phyloP scores from a whole-genome alignment of 371 early-diverging fungal species.

The Saksenaea oblongispora region DNA sequence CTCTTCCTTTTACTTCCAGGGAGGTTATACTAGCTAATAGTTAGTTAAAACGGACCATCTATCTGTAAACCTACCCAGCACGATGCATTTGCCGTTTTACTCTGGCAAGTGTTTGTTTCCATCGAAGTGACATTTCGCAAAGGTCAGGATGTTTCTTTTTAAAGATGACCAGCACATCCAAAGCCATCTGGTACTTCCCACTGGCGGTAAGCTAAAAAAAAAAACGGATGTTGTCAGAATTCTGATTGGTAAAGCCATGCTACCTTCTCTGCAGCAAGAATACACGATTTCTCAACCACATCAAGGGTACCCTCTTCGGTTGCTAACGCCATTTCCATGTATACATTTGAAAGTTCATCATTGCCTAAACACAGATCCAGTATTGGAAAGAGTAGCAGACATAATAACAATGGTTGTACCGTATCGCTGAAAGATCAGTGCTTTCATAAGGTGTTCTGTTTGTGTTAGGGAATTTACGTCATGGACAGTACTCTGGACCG shows the following conservation, averaged over 20 bases:
- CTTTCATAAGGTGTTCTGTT: conserved; percentile 18
- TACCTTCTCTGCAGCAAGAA: conserved; percentile 33
- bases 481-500: conserved; percentile 17
- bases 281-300: conserved; percentile 30
- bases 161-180: conserved; percentile 20
- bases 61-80: conserved; percentile 1
- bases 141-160: conserved; percentile 21
- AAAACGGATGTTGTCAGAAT: neutral
- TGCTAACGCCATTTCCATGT: conserved; percentile 21
- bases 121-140: conserved; percentile 26
- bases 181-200: conserved; percentile 29
- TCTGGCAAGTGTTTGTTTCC: conserved; percentile 24
- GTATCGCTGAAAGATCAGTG: conserved; percentile 25
- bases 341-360: conserved; percentile 17
- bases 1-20: neutral
- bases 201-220: conserved; percentile 19
- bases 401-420: conserved; percentile 11
- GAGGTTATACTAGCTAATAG: neutral
- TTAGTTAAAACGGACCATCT: neutral
- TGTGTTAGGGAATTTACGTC: conserved; percentile 24
- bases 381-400: neutral
- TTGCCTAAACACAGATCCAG: conserved; percentile 11
- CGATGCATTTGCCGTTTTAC: conserved; percentile 3
- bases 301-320: conserved; percentile 14
- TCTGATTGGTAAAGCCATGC: neutral